A percentile compares a stretch with the other conserved stretches of the same genome.
phyloP scores from a whole-genome alignment of 352 stramenopile species.

The Phytophthora ramorum region DNA sequence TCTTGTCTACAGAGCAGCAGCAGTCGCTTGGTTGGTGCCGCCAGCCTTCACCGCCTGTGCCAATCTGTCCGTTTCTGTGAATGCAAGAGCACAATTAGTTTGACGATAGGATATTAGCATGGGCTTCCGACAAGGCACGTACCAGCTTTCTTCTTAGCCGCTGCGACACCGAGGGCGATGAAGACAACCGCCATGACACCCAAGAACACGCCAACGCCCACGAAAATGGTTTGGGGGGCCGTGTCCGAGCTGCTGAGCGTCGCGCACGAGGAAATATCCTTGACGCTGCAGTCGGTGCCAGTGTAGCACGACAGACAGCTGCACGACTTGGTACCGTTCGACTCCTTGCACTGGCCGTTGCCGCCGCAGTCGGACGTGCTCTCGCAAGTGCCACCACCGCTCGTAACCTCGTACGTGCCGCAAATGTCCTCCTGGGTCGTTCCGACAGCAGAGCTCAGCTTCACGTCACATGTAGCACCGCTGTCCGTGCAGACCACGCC shows the following conservation, averaged over 20 bases:
- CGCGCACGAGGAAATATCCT: constrained; percentile 73
- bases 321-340: constrained; percentile 73
- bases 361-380: constrained; percentile 70
- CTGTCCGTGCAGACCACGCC: constrained; percentile 71
- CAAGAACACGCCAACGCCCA: constrained; percentile 72
- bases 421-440: constrained; percentile 86
- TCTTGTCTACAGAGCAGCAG: constrained; percentile 42
- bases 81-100: constrained; percentile 15
- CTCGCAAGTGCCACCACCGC: constrained; percentile 70
- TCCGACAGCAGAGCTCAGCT: constrained; percentile 46
- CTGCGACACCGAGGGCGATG: constrained; percentile 67
- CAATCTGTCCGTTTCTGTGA: constrained; percentile 70
- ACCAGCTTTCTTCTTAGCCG: constrained; percentile 81
- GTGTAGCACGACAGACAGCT: constrained; percentile 82
- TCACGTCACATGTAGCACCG: constrained; percentile 75
- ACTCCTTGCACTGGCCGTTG: constrained; percentile 77
- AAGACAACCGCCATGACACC: constrained; percentile 83
- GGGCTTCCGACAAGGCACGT: constrained; percentile 15
- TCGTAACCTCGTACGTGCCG: constrained; percentile 66
- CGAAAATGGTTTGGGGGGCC: constrained; percentile 80
- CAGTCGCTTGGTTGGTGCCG: constrained; percentile 36
- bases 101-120: constrained; percentile 4
- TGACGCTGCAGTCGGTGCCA: constrained; percentile 78
- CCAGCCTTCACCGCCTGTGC: constrained; percentile 68
- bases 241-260: constrained; percentile 63